A percentile compares a stretch with the other conserved stretches of the same genome.
phyloP scores from a whole-genome alignment of 2,329 filamentous ascomycete genomes.

The Clonostachys chloroleuca region DNA sequence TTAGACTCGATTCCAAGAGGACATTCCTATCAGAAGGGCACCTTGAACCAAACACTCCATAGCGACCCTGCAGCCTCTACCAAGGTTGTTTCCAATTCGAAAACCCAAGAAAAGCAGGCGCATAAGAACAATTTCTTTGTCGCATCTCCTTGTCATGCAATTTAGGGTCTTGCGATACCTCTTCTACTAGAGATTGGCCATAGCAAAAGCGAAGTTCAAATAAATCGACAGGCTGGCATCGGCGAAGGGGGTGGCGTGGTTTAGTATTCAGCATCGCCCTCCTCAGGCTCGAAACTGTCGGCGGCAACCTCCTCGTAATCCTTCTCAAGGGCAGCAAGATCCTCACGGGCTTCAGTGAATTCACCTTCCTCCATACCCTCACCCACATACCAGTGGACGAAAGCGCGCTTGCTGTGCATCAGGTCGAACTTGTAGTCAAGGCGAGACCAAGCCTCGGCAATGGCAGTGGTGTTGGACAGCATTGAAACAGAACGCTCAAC shows the following conservation, averaged over 20 bases:
- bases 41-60: too few species aligned
- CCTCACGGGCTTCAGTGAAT: constrained; percentile 83
- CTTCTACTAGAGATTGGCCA: too few species aligned
- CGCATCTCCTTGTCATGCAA: too few species aligned
- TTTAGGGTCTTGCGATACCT: too few species aligned
- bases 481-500: constrained; percentile 64
- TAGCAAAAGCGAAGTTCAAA: too few species aligned
- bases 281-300: constrained; percentile 63
- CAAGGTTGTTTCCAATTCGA: too few species aligned
- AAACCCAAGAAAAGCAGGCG: too few species aligned
- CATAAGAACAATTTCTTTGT: too few species aligned
- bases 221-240: too few species aligned
- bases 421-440: constrained; percentile 74
- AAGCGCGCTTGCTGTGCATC: constrained; percentile 75
- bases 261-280: constrained; percentile 72
- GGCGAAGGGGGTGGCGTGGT: not conserved
- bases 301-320: constrained; percentile 82
- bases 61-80: too few species aligned
- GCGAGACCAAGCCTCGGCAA: constrained; percentile 69
- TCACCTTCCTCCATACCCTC: constrained; percentile 93
- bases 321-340: constrained; percentile 79
- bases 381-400: constrained; percentile 78
- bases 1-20: constrained; percentile 17
- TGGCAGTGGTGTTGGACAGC: constrained; percentile 73
- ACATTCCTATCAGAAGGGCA: not conserved